Conservation (phyloP, 352 stramenopile genomes). For the Globisporangium rhizosaccharum region DNA sequence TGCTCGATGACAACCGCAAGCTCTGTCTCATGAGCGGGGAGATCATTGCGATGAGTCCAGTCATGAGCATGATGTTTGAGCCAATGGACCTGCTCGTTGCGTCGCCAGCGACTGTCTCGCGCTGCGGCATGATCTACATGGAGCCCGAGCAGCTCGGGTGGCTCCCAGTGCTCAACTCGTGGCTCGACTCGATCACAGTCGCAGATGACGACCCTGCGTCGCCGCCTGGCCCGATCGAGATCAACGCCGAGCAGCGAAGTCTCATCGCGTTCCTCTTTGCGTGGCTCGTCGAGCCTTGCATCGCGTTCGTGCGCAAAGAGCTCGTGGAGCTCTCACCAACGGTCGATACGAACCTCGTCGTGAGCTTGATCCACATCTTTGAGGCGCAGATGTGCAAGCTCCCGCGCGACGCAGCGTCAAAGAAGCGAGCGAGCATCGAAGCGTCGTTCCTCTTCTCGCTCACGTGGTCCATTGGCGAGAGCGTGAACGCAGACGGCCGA, state of each 20-base stretch:
- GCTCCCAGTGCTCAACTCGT: slow-evolving; percentile 86
- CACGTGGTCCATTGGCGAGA: slow-evolving; percentile 89
- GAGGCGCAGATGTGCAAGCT: slow-evolving; percentile 74
- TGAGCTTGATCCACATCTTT: slow-evolving; percentile 84
- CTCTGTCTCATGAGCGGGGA: slow-evolving; percentile 92
- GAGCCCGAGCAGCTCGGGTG: slow-evolving; percentile 90
- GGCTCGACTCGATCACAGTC: slow-evolving; percentile 72
- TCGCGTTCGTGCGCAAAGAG: slow-evolving; percentile 87
- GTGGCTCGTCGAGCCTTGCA: slow-evolving; percentile 87
- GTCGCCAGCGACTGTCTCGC: slow-evolving; percentile 90
- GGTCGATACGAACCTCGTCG: slow-evolving; percentile 88
- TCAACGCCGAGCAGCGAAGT: slow-evolving; percentile 65
- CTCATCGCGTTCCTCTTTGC: slow-evolving; percentile 77
- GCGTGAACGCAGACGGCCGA: slow-evolving; percentile 61
- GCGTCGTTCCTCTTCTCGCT: slow-evolving; percentile 89
- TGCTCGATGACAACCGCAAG: slow-evolving; percentile 94
- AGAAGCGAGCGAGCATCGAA: slow-evolving; percentile 64
- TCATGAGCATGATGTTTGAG: slow-evolving; percentile 97
- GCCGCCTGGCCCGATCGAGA: slow-evolving; percentile 46
- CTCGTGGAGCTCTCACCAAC: slow-evolving; percentile 82
- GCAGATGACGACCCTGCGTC: slow-evolving; percentile 17
- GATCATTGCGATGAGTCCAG: slow-evolving; percentile 92
- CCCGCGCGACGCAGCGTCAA: slow-evolving; percentile 59
- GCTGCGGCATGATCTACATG: slow-evolving; percentile 95
- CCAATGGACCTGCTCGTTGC: slow-evolving; percentile 92